Conservation (phyloP, 1,284 basidiomycete species). For the Trametes hirsuta region DNA sequence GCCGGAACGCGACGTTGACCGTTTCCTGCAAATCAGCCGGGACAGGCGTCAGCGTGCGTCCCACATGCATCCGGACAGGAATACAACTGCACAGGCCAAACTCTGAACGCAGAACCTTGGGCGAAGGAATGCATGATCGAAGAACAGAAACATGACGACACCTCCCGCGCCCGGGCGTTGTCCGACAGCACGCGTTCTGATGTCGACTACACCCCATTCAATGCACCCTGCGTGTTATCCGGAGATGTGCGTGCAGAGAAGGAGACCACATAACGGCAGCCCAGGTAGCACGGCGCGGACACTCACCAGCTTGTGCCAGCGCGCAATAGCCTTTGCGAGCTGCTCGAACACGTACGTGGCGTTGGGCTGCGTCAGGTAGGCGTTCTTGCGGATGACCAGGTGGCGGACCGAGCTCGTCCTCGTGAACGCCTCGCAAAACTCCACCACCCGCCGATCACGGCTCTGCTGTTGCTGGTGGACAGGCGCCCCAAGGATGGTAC, state of each 20-base stretch:
- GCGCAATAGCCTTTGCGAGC: constrained; percentile 45
- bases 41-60: constrained; percentile 4
- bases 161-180: not conserved
- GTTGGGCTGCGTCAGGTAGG: constrained; percentile 55
- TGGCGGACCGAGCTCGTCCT: constrained; percentile 40
- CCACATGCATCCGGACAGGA: constrained; percentile 1
- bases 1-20: constrained; percentile 50
- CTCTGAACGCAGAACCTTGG: not conserved
- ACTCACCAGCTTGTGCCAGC: constrained; percentile 51
- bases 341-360: constrained; percentile 46
- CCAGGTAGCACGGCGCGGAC: constrained; percentile 4
- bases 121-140: not conserved
- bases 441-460: constrained; percentile 32
- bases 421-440: constrained; percentile 46
- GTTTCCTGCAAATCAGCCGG: constrained; percentile 39
- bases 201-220: not conserved
- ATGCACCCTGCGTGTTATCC: too few species aligned
- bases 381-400: constrained; percentile 53
- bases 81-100: constrained; percentile 2
- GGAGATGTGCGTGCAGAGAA: too few species aligned
- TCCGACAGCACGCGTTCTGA: not conserved
- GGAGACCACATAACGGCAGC: not conserved
- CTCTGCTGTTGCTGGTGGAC: not conserved
- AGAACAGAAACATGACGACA: not conserved
- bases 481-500: not conserved